Evolutionary conservation across 2,329 filamentous ascomycete genomes (phyloP).

Genomic region (Triangularia verruculosa): DNA sequence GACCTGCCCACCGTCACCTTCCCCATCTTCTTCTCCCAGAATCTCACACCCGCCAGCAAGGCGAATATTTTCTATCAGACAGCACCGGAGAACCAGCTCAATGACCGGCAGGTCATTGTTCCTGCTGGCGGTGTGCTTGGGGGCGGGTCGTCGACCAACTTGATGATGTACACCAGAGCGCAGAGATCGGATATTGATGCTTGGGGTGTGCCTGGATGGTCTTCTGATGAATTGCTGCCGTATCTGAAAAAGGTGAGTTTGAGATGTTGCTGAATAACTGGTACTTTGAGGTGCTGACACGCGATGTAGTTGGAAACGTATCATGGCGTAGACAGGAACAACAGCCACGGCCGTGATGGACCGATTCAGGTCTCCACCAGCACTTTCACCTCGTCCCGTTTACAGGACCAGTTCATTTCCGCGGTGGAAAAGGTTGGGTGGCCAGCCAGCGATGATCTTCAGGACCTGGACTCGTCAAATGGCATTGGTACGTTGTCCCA

Average conservation of each 20-base stretch:
- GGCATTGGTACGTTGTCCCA: background rate
- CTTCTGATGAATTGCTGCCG: conserved; percentile 39
- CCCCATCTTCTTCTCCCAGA: conserved; percentile 31
- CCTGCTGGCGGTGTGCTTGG: conserved; percentile 46
- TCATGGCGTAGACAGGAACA: background rate
- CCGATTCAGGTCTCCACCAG: conserved; percentile 55
- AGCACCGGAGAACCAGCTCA: conserved; percentile 29
- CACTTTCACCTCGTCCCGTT: conserved; percentile 38
- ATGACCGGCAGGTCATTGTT: conserved; percentile 41
- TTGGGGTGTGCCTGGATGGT: conserved; percentile 25
- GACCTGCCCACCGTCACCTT: conserved; percentile 47
- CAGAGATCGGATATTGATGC: conserved; percentile 30
- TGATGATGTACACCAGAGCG: conserved; percentile 35
- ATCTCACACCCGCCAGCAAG: conserved; percentile 45
- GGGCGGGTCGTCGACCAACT: conserved; percentile 41
- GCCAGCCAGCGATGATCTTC: conserved; percentile 40
- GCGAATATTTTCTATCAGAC: conserved; percentile 44
- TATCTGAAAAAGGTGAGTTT: conserved; percentile 45
- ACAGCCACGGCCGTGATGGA: conserved; percentile 45
- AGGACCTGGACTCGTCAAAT: background rate
- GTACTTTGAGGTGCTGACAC: background rate
- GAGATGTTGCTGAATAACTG: background rate
- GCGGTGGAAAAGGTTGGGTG: conserved; percentile 48
- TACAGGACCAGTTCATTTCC: conserved; percentile 49
- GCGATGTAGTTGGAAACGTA: background rate